Evolutionary conservation across 2,329 filamentous ascomycete genomes (phyloP).

Genomic region (Penicillium occitanis): DNA sequence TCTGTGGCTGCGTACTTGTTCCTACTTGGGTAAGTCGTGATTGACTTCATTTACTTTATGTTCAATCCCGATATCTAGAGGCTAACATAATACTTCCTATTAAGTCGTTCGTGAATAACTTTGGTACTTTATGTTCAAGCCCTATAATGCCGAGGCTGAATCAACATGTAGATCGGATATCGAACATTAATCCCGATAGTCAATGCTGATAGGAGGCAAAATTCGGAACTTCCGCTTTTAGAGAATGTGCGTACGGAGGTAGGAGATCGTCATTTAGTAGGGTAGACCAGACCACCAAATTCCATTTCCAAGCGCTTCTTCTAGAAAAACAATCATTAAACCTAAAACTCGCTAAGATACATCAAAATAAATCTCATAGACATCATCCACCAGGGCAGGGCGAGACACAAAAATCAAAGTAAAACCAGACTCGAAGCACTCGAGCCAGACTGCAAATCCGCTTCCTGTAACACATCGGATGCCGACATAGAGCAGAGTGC

Average conservation of each 20-base stretch:
- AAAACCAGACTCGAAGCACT: constrained; percentile 11
- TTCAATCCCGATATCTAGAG: background rate
- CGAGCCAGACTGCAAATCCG: background rate
- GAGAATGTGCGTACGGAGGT: background rate
- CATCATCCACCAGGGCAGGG: background rate
- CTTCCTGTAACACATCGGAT: background rate
- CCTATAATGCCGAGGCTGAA: background rate
- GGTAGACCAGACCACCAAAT: background rate
- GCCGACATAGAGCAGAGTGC: constrained; percentile 3
- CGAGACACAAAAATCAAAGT: background rate
- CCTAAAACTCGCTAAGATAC: background rate
- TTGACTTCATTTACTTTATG: too few species aligned
- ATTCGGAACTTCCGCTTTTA: background rate
- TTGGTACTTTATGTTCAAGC: background rate
- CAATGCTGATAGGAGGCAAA: background rate
- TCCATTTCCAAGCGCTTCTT: background rate
- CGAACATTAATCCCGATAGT: background rate
- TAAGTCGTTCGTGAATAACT: background rate
- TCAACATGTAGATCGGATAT: background rate
- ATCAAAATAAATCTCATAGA: background rate
- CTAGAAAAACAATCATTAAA: background rate
- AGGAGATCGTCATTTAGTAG: background rate
- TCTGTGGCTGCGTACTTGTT: too few species aligned
- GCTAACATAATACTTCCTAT: background rate
- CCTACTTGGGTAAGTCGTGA: too few species aligned